Conservation (phyloP, 1,284 basidiomycete genomes). For the Microbotryomycetes sp. region DNA sequence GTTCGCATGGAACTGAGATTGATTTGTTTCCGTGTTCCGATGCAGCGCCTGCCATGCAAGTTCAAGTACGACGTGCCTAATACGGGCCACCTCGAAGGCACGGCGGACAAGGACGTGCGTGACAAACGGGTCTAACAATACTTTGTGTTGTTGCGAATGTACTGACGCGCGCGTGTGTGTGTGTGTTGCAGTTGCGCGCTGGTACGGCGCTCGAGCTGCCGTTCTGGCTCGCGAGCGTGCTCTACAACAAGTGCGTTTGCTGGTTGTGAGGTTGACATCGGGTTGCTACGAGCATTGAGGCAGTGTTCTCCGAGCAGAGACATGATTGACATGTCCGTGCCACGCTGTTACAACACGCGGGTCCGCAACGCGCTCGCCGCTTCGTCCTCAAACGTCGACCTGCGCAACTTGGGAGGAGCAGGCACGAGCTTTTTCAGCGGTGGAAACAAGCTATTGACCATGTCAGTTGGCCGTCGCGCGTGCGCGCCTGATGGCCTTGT, state of each 20-base stretch:
- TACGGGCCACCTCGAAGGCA: constrained; percentile 37
- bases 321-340: constrained; percentile 34
- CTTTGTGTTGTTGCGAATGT: background rate
- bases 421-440: constrained; percentile 36
- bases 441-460: constrained; percentile 23
- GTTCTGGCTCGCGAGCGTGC: constrained; percentile 35
- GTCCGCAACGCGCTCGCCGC: constrained; percentile 37
- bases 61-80: constrained; percentile 34
- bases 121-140: background rate
- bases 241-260: constrained; percentile 16
- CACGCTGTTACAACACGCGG: constrained; percentile 31
- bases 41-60: constrained; percentile 35
- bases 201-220: constrained; percentile 36
- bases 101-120: constrained; percentile 36
- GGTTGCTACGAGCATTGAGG: too few relatives aligned
- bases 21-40: too few relatives aligned
- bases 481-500: background rate
- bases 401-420: constrained; percentile 34
- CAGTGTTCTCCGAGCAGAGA: constrained; percentile 32
- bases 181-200: constrained; percentile 34
- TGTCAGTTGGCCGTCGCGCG: constrained; percentile 12
- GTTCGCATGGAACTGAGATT: too few relatives aligned
- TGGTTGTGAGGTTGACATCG: background rate
- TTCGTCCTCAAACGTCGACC: constrained; percentile 33
- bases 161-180: background rate